Percentiles rank a stretch among this genome's conserved stretches.
These are phyloP conservation scores for Microcos paniculata DNA, from an alignment of 345 rosid species.

Conservation along the genomic window DNA sequence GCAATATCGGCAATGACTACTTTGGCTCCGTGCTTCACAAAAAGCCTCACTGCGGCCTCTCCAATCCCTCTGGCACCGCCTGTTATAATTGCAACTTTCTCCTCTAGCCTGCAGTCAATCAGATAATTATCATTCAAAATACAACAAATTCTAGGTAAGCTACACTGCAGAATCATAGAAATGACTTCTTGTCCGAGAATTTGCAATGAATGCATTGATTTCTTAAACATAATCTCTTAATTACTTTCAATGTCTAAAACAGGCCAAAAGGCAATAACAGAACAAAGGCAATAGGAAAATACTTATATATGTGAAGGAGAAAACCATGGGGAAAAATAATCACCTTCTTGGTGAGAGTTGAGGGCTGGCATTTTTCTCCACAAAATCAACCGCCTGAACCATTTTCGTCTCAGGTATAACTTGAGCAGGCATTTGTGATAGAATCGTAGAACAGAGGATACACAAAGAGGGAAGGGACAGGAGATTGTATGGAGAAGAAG, in stretches of 20 bases:
- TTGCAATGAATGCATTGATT: neutral
- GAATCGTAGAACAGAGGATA: neutral
- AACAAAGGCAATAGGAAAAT: too few species aligned
- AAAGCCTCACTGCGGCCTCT: slow-evolving; percentile 61
- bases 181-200: neutral
- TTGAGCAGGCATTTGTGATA: slow-evolving; percentile 6
- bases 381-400: neutral
- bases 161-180: neutral
- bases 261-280: neutral
- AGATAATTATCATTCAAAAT: neutral
- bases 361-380: neutral
- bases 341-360: neutral
- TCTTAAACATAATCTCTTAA: neutral
- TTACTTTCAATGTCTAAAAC: neutral
- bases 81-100: slow-evolving; percentile 72
- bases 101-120: slow-evolving; percentile 55
- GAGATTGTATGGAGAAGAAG: neutral
- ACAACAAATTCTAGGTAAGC: neutral
- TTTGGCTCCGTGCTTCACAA: slow-evolving; percentile 77
- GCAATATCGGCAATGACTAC: slow-evolving; percentile 79
- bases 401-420: neutral
- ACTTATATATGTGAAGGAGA: neutral
- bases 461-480: neutral
- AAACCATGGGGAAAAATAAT: neutral
- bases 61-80: slow-evolving; percentile 97